Evolutionary conservation across 306 rosid genomes (phyloP), one percentile per base, ranked within the genome.

Genomic region (Neltuma alba): DNA sequence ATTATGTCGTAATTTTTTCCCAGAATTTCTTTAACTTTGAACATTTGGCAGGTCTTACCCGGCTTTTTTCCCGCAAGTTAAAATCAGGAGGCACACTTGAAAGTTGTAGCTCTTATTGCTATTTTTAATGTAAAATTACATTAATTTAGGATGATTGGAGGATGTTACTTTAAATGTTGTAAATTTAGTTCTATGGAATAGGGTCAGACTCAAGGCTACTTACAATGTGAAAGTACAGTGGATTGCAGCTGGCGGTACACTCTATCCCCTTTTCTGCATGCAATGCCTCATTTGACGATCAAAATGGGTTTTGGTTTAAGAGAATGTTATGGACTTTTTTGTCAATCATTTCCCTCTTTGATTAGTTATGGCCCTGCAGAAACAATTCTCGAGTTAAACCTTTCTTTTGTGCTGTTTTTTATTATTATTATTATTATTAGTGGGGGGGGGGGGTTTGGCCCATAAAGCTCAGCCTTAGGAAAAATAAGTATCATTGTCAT

Each of bases 41-140:
- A 71, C 75, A 65, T 34, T 66, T 23, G 42, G 72, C 80, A 86
- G 87, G 69, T 85, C 70, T 66, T 47, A 66, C 73, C 57, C 81
- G n/a, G 70, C 69, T 57, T 45, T 76, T 54, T 45, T 2, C 58
- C 30, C 42, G 38, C 28, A 74, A 82, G 42, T 77, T 52, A 74
- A 31, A 81, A 60, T 78, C 77, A 27, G 78, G 83, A 80, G 82
- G 45, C 27, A 11, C 67, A 18, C 66, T 28, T 45, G 72, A 61
- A 55, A 78, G 60, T 47, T 81, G 85, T 81, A 73, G 75, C 82
- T 76, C 72, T 38, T 75, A 48, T 81, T 72, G 82, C 81, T 38
- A 74, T 37, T 37, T 82, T 83, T 79, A 85, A 75, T 86, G 89
- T 87, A 81, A 76, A 81, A 85, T 85, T 87, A 71, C 52, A 18